These are phyloP conservation scores for Wickerhamiella siamensis DNA, from an alignment of 805 yeast genomes.

Conservation along the genomic window DNA sequence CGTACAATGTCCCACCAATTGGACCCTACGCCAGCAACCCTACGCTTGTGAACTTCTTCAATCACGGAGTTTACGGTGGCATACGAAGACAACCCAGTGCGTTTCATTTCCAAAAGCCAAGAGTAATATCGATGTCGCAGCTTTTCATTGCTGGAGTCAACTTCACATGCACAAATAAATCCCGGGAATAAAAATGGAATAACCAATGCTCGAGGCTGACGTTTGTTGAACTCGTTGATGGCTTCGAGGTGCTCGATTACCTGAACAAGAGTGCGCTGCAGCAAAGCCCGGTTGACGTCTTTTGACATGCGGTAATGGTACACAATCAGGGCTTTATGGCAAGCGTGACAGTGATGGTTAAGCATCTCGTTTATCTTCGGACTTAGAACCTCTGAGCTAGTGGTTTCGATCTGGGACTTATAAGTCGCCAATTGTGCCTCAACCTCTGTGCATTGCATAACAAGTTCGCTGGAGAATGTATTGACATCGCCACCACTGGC, in stretches of 20 bases:
- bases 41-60: slow-evolving; percentile 74
- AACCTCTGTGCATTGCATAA: slow-evolving; percentile 22
- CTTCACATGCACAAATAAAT: slow-evolving; percentile 71
- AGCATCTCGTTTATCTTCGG: slow-evolving; percentile 43
- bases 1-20: slow-evolving; percentile 68
- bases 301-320: slow-evolving; percentile 56
- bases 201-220: slow-evolving; percentile 35
- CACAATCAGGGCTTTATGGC: slow-evolving; percentile 55
- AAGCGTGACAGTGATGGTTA: slow-evolving; percentile 67
- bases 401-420: slow-evolving; percentile 39
- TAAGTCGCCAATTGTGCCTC: slow-evolving; percentile 45
- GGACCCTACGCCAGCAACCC: slow-evolving; percentile 41
- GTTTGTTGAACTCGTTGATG: slow-evolving; percentile 38
- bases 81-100: slow-evolving; percentile 57
- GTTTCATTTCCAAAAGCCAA: slow-evolving; percentile 41
- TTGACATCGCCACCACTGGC: slow-evolving; percentile 10
- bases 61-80: slow-evolving; percentile 78
- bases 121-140: slow-evolving; percentile 52
- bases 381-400: slow-evolving; percentile 14
- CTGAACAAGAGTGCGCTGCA: slow-evolving; percentile 48
- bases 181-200: slow-evolving; percentile 83
- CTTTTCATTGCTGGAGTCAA: slow-evolving; percentile 36
- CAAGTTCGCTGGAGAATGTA: slow-evolving; percentile 10
- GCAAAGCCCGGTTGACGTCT: slow-evolving; percentile 36
- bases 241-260: slow-evolving; percentile 51